Base-by-base conservation (phyloP, 2,329 filamentous ascomycete species). In the Fusarium dimerum region DNA sequence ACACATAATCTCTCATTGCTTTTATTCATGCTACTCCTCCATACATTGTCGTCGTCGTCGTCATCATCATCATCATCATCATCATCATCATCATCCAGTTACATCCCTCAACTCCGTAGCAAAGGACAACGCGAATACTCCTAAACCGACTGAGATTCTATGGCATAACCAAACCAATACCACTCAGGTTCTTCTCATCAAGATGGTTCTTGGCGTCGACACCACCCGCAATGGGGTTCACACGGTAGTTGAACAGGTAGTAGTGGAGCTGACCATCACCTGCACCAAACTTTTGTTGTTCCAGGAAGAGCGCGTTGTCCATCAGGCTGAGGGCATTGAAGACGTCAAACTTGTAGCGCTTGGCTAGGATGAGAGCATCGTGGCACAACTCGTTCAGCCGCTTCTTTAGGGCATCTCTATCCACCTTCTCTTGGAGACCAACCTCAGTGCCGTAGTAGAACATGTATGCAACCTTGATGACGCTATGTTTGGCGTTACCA, bases 181-280 rank as follows among this genome's bases (percentile, higher is more conserved):
- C 93, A 63, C 92, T 94, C 68, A 92, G 84, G 57, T 83, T 82
- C 51, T 86, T 85, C 62, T 87, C 83, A 68, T 96, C 92, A 39
- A 93, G 78, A 63, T 85, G 76, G 69, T 95, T 96, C 66, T 82
- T 84, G 65, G 82, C 81, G 70, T 97, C 86, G 41, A 97, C 86
- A 18, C 94, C 94, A 45, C 94, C 92, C 1, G 84, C 77, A 65
- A 99, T 88, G n/a, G 87, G 85, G 54, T 89, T 86, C 12, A 91
- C 90, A 51, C 91, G 86, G 78, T 97, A 99, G 75, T 99, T 99
- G 81, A 95, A 99, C 32, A 99, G 79, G 73, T 99, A 99, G 76
- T 92, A 99, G 73, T 99, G 92, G 64, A 99, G 79, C 71, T 94
- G 91, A 43, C 94, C 94, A 70, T 99, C 94, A 32, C 94, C 94